These are phyloP conservation scores for Sporothrix phasma DNA, from an alignment of 2,329 filamentous ascomycete genomes.

Conservation along the genomic window DNA sequence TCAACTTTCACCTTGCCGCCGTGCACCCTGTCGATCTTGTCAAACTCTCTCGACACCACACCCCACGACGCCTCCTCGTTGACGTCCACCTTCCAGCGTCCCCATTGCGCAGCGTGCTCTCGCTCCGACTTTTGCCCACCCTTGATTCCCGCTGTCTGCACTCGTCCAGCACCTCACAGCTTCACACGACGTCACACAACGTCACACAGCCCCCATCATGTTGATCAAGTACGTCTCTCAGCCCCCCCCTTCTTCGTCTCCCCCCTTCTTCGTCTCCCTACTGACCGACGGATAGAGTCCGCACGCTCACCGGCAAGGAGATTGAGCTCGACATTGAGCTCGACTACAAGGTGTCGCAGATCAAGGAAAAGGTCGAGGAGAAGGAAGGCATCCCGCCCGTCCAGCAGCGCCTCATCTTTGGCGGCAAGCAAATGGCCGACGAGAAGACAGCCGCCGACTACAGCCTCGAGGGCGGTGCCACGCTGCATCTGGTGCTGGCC, in stretches of 20 bases:
- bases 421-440: constrained; percentile 97
- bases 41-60: too few relatives aligned
- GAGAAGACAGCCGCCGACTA: constrained; percentile 91
- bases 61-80: too few relatives aligned
- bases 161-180: background rate
- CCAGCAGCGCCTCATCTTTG: constrained; percentile 91
- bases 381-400: constrained; percentile 97
- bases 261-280: background rate
- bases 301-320: constrained; percentile 95
- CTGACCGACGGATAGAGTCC: constrained; percentile 53
- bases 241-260: background rate
- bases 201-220: constrained; percentile 9
- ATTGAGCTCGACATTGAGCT: constrained; percentile 96
- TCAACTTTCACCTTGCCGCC: too few relatives aligned
- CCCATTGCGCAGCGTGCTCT: too few relatives aligned
- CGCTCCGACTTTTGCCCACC: too few relatives aligned
- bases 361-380: constrained; percentile 98
- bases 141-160: too few relatives aligned
- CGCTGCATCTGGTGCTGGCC: constrained; percentile 88
- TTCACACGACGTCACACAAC: background rate
- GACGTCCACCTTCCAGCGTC: too few relatives aligned
- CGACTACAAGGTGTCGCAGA: constrained; percentile 87
- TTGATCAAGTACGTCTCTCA: constrained; percentile 10
- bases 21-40: too few relatives aligned
- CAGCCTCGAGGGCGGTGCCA: constrained; percentile 81